phyloP scores from a whole-genome alignment of 805 yeast genomes.

The Suhomyces pyralidae region DNA sequence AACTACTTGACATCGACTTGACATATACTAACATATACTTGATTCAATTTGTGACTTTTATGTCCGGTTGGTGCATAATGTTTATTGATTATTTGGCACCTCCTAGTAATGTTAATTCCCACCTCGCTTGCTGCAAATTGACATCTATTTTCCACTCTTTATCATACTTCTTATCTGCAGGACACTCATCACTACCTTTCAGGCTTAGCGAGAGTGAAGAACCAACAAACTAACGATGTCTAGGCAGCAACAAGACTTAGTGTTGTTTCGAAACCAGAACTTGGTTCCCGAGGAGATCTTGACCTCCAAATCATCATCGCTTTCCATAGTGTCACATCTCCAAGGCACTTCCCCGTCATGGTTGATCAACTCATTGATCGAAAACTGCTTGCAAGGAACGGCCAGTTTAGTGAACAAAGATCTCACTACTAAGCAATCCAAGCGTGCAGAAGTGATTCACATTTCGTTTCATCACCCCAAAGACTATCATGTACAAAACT shows the following conservation, averaged over 20 bases:
- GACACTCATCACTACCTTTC: neutral
- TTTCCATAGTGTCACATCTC: slow-evolving; percentile 30
- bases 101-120: too few species aligned
- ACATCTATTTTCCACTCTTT: too few species aligned
- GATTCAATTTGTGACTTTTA: too few species aligned
- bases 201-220: neutral
- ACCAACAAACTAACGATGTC: neutral
- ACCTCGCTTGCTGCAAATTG: too few species aligned
- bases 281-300: slow-evolving; percentile 31
- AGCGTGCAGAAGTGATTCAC: slow-evolving; percentile 30
- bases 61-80: too few species aligned
- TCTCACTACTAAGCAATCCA: slow-evolving; percentile 13
- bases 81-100: too few species aligned
- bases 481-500: slow-evolving; percentile 31
- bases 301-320: slow-evolving; percentile 7
- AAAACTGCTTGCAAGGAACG: slow-evolving; percentile 48
- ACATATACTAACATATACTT: too few species aligned
- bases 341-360: slow-evolving; percentile 62
- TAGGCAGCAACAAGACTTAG: slow-evolving; percentile 48
- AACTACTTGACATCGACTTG: too few species aligned
- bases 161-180: neutral
- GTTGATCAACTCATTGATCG: slow-evolving; percentile 56
- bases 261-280: slow-evolving; percentile 49
- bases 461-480: slow-evolving; percentile 34
- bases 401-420: slow-evolving; percentile 38